These are phyloP conservation scores for Metarhizium brunneum DNA, from an alignment of 2,329 filamentous ascomycete species.

Conservation along the genomic window DNA sequence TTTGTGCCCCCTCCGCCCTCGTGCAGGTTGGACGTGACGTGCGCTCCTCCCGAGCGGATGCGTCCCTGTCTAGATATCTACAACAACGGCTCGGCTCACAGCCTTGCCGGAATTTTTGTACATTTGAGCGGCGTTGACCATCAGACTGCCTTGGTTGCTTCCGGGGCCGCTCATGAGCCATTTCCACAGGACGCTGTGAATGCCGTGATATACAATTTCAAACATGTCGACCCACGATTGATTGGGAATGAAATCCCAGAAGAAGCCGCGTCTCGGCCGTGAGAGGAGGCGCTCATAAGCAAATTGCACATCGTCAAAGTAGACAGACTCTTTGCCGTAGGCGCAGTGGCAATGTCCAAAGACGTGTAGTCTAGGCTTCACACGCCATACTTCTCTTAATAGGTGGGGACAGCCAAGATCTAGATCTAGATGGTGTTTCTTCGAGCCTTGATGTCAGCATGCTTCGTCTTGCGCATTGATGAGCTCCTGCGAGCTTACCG, in stretches of 20 bases:
- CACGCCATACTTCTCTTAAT: conserved; percentile 62
- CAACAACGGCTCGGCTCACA: conserved; percentile 28
- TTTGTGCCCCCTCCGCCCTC: not conserved
- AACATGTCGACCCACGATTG: conserved; percentile 36
- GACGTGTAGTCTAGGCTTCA: conserved; percentile 66
- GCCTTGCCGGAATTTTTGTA: conserved; percentile 41
- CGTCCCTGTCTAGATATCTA: conserved; percentile 20
- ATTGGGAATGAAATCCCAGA: conserved; percentile 38
- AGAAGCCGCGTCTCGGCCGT: conserved; percentile 28
- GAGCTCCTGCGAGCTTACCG: conserved; percentile 30
- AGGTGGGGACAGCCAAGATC: conserved; percentile 63
- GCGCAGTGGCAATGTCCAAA: conserved; percentile 81
- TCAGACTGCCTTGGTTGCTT: conserved; percentile 37
- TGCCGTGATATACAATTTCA: conserved; percentile 34
- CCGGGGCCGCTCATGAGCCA: conserved; percentile 46
- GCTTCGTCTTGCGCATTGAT: not conserved
- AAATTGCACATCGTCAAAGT: conserved; percentile 65
- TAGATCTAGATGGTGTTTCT: conserved; percentile 60
- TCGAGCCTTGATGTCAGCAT: not conserved
- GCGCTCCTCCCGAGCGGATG: not conserved
- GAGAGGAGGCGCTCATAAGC: conserved; percentile 59
- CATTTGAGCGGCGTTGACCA: conserved; percentile 51
- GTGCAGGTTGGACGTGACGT: not conserved
- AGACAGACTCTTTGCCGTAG: conserved; percentile 58
- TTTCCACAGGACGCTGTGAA: conserved; percentile 42